Evolutionary conservation across 345 rosid species (phyloP).

Genomic region (Arabidopsis suecica): DNA sequence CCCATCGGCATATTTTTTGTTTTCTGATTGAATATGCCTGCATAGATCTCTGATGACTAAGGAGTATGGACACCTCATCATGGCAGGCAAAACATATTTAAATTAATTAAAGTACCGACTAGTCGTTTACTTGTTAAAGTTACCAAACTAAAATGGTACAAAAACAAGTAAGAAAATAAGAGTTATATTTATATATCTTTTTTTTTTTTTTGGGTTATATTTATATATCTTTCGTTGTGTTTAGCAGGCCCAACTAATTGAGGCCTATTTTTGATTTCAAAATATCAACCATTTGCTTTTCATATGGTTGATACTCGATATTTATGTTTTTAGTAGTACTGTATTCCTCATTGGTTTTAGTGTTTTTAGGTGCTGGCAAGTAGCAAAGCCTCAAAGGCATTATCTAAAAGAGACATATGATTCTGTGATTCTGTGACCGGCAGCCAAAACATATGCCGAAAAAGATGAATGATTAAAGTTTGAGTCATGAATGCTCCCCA

Average conservation of each 20-base stretch:
- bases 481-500: not conserved
- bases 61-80: constrained; percentile 15
- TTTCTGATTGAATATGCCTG: constrained; percentile 36
- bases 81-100: not conserved
- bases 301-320: not conserved
- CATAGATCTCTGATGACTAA: constrained; percentile 21
- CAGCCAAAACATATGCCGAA: not conserved
- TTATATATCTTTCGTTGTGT: not conserved
- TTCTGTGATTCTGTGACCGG: not conserved
- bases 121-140: constrained; percentile 22
- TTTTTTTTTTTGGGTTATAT: too few species aligned
- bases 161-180: not conserved
- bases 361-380: not conserved
- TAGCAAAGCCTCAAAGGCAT: not conserved
- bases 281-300: not conserved
- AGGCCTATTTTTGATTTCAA: not conserved
- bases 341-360: not conserved
- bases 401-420: not conserved
- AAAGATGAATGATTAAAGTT: constrained; percentile 32
- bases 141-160: not conserved
- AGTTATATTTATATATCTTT: too few species aligned
- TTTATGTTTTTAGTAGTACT: not conserved
- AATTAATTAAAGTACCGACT: constrained; percentile 11
- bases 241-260: not conserved
- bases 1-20: constrained; percentile 38